Percentiles rank a stretch among this genome's conserved stretches.
Conservation (phyloP, 495 filamentous ascomycete genomes). For the Penicillium dipodomyicola region DNA sequence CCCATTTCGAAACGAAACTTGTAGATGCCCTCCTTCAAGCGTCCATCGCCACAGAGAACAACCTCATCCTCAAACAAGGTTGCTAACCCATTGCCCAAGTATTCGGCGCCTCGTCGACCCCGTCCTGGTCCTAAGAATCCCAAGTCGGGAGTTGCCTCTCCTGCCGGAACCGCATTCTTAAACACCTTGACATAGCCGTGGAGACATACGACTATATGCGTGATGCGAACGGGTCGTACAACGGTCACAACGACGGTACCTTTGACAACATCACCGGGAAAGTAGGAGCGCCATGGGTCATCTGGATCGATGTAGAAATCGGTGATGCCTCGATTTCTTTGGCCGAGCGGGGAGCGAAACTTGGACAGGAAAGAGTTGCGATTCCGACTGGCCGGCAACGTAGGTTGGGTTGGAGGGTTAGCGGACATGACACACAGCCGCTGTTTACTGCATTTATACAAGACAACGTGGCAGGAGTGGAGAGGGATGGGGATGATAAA, state of each 20-base stretch:
- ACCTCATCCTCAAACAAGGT: constrained; percentile 89
- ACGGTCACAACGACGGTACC: constrained; percentile 80
- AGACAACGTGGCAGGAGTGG: constrained; percentile 19
- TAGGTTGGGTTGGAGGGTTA: constrained; percentile 38
- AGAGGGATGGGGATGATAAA: constrained; percentile 12
- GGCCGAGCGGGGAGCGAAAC: constrained; percentile 59
- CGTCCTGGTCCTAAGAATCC: constrained; percentile 51
- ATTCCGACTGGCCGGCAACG: constrained; percentile 44
- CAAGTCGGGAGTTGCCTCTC: constrained; percentile 53
- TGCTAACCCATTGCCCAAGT: constrained; percentile 77
- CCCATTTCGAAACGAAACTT: constrained; percentile 90
- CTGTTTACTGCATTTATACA: constrained; percentile 42
- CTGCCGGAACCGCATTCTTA: constrained; percentile 66
- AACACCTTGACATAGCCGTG: constrained; percentile 89
- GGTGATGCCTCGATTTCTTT: constrained; percentile 68
- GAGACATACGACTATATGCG: constrained; percentile 82
- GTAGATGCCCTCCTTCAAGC: constrained; percentile 79
- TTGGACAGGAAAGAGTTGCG: constrained; percentile 55
- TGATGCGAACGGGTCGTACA: constrained; percentile 78
- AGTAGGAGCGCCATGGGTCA: constrained; percentile 86
- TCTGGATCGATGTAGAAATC: constrained; percentile 76
- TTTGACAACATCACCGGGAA: constrained; percentile 60
- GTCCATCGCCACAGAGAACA: constrained; percentile 85
- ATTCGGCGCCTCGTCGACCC: constrained; percentile 60
- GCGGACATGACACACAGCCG: constrained; percentile 48